Conservation (phyloP, 2,329 filamentous ascomycete species). For the Hymenoscyphus fraxineus region DNA sequence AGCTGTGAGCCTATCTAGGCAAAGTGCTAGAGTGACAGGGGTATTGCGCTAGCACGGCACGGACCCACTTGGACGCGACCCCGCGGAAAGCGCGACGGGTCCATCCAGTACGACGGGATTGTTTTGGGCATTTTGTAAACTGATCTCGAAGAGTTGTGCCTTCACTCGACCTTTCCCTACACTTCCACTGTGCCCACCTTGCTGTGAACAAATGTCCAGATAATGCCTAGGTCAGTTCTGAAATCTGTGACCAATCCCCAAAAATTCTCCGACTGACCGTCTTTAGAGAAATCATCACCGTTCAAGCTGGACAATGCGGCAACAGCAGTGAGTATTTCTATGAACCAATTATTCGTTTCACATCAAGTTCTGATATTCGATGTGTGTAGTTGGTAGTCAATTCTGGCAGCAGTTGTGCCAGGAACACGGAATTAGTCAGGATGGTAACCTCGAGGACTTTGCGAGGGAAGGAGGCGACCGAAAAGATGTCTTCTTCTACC, state of each 20-base stretch:
- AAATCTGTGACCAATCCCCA: neutral
- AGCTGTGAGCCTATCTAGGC: neutral
- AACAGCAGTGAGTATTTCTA: constrained; percentile 78
- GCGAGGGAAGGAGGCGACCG: constrained; percentile 95
- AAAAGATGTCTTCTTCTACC: constrained; percentile 99
- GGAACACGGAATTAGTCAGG: constrained; percentile 95
- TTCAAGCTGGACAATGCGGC: constrained; percentile 98
- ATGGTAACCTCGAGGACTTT: constrained; percentile 96
- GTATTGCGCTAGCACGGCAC: constrained; percentile 17
- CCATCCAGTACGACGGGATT: neutral
- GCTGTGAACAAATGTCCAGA: constrained; percentile 23
- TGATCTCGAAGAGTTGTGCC: neutral
- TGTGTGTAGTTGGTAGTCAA: constrained; percentile 75
- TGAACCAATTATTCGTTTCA: constrained; percentile 10
- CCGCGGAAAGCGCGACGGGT: constrained; percentile 14
- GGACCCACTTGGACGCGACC: constrained; percentile 17
- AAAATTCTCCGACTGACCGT: neutral
- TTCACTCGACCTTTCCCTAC: neutral
- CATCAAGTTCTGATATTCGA: constrained; percentile 14
- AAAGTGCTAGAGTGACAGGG: neutral
- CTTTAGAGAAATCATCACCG: constrained; percentile 92
- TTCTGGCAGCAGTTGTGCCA: constrained; percentile 99
- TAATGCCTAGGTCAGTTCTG: constrained; percentile 35
- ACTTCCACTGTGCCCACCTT: neutral
- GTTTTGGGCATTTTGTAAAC: neutral